Base-by-base conservation (phyloP, 345 rosid genomes). In the Citrus glauca region DNA sequence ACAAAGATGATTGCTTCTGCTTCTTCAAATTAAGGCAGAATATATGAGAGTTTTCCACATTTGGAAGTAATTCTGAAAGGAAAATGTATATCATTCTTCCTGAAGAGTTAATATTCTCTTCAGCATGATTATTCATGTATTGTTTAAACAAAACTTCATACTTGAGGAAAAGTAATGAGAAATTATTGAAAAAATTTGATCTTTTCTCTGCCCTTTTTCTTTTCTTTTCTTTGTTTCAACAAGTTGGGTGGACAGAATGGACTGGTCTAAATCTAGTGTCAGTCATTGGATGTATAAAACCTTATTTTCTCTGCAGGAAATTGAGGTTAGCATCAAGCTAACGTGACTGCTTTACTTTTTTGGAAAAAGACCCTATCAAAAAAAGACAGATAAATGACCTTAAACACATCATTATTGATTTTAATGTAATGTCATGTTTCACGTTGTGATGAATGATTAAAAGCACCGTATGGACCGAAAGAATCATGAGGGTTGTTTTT, bases 91-190 rank as follows among this genome's bases (percentile, higher is more conserved):
- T 24, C 56, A 59, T 35, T 57, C 66, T 33, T 72, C 66, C 55
- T 59, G 76, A 37, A 60, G 76, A 37, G 66, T 2, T 13, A 24
- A n/a, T 73, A 9, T 24, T 35, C 72, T 35, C 65, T 33, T 48
- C 27, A 37, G 72, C 73, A 35, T 6, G 55, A 35, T 25, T 37
- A 53, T 76, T 66, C 71, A 53, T 76, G 53, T 66, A 76, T 66
- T 66, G 19, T 32, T 35, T 11, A 20, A 53, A 53, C 55, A 25
- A 55, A 53, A 14, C 37, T 19, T 66, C 25, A 76, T 53, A 55
- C 42, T 6, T 48, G 5, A 64, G 53, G 50, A 37, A 76, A 66
- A 74, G 6, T 19, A 30, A 40, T 7, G 56, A 11, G 27, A 69
- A 45, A 13, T 17, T 27, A 69, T 2, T 40, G 45, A 32, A 16